Evolutionary conservation across 371 early-diverging fungal species (phyloP).

Genomic region (Rhizopus sp.): DNA sequence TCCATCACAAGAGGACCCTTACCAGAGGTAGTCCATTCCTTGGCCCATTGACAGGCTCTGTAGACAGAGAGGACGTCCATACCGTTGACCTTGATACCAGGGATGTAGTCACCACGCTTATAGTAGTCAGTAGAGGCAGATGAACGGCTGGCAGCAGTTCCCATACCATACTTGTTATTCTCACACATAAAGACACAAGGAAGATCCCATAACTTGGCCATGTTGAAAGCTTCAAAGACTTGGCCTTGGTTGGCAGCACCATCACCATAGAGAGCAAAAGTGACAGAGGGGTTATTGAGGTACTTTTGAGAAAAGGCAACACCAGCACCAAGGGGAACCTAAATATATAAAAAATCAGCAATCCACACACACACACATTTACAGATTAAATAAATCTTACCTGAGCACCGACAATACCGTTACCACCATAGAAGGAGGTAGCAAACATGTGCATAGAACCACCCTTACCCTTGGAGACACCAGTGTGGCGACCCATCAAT

Average conservation of each 20-base stretch:
- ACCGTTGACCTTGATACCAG: conserved; percentile 92
- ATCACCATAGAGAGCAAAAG: conserved; percentile 97
- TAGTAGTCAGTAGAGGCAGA: conserved; percentile 95
- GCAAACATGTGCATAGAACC: conserved; percentile 99
- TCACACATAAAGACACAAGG: conserved; percentile 98
- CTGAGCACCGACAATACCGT: conserved; percentile 99
- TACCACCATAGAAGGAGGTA: conserved; percentile 97
- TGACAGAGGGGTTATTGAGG: conserved; percentile 71
- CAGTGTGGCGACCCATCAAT: conserved; percentile 85
- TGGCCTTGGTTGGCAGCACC: conserved; percentile 99
- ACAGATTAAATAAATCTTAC: conserved; percentile 10
- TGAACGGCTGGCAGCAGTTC: conserved; percentile 90
- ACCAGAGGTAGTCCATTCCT: conserved; percentile 80
- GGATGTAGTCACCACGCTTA: conserved; percentile 96
- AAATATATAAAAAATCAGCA: not conserved
- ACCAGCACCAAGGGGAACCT: conserved; percentile 96
- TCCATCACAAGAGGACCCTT: conserved; percentile 98
- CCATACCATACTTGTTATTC: conserved; percentile 99
- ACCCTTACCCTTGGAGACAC: conserved; percentile 98
- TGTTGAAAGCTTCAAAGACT: conserved; percentile 99
- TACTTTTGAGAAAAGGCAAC: conserved; percentile 97
- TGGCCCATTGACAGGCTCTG: conserved; percentile 83
- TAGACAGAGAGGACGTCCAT: conserved; percentile 96
- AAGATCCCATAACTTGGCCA: conserved; percentile 99
- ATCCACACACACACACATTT: not conserved